phyloP scores from a whole-genome alignment of 208 protist genomes.

The Leishmania aethiopica region DNA sequence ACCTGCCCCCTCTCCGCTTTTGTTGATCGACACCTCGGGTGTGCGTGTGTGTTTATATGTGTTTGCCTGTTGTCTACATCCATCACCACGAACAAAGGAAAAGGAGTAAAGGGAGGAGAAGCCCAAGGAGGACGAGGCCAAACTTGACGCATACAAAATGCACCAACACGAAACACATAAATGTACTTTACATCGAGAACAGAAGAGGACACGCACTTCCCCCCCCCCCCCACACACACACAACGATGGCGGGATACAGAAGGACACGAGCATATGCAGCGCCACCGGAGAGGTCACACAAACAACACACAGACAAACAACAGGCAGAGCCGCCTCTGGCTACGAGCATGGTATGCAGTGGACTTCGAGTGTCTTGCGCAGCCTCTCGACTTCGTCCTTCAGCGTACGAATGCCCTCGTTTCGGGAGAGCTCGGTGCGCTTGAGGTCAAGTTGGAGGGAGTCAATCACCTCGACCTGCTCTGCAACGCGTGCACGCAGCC shows the following conservation, averaged over 20 bases:
- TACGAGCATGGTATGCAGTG: slow-evolving; percentile 52
- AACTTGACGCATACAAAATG: no score
- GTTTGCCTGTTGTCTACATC: background rate
- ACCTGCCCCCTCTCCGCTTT: background rate
- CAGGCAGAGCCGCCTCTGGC: background rate
- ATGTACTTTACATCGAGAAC: slow-evolving; percentile 1
- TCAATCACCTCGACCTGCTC: slow-evolving; percentile 80
- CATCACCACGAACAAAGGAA: background rate
- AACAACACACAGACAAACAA: background rate
- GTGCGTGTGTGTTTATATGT: background rate
- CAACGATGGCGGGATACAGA: background rate
- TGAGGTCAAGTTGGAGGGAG: slow-evolving; percentile 63
- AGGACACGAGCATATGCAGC: background rate
- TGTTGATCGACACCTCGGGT: background rate
- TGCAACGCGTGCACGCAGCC: slow-evolving; percentile 68
- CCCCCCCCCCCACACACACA: background rate
- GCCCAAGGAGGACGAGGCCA: background rate
- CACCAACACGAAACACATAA: background rate
- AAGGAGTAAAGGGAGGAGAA: background rate
- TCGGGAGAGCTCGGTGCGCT: slow-evolving; percentile 37
- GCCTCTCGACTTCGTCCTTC: slow-evolving; percentile 55
- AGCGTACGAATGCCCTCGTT: slow-evolving; percentile 43
- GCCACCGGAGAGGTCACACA: background rate
- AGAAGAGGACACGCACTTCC: background rate
- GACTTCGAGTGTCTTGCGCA: slow-evolving; percentile 80